Base-by-base conservation (phyloP, 768 basidiomycete genomes). In the Lactarius trivialis region DNA sequence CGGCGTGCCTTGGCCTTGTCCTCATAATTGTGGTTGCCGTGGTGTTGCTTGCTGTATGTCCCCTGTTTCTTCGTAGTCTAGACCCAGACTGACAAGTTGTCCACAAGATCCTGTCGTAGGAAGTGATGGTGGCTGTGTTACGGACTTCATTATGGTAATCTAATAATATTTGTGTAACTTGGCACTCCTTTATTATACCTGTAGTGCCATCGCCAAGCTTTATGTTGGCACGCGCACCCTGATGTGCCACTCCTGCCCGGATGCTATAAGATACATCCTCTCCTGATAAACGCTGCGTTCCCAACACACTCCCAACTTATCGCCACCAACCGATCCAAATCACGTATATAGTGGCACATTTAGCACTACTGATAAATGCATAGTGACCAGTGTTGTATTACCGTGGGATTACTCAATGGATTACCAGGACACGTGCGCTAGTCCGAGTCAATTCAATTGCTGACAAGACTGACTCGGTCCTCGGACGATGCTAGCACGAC, bases 31-130 rank as follows among this genome's bases (percentile, higher is more conserved):
- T 99, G 2, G 80, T 88, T 15, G 84, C 83, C n/a, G 76, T 98
- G 63, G 95, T 99, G 4, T 78, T 99, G 34, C 75, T 98, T 28
- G 96, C 96, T 68, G 96, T 99, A 70, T 77, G 93, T 21, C n/a
- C 9, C 28, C 15, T 15, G n/a, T 51, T 50, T 30, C 33, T 4
- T 5, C 8, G 9, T 11, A 15, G 30, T 7, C 7, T 17, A 14
- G 11, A 4, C 28, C 32, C 17, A n/a, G 24, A 26, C 28, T 59
- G 37, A 60, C 33, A 12, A n/a, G 0, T 2, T 24, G 11, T 19
- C n/a, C 2, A 15, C 19, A 26, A 64, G 63, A 28, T 64, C 49
- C 24, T 64, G 33, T 64, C 63, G 4, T 63, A 63, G 48, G 43
- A 7, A 28, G 24, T 55, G 53, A 53, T 11, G 33, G 36, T 52